A percentile compares a stretch with the other conserved stretches of the same genome.
phyloP scores from a whole-genome alignment of 129 eudicot species.

The Chrysanthemum lavandulifolium region DNA sequence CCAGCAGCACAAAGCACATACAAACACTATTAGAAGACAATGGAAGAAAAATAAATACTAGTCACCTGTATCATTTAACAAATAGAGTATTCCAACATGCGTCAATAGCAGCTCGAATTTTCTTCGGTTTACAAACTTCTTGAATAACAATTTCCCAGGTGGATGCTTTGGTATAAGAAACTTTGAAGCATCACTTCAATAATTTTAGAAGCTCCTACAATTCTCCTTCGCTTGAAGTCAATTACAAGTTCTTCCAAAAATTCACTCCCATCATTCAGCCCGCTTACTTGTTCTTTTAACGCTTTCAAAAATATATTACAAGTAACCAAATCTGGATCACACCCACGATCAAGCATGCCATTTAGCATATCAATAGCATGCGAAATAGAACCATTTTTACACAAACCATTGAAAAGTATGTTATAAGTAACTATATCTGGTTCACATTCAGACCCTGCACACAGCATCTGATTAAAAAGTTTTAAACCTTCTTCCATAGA shows the following conservation, averaged over 20 bases:
- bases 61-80: conserved; percentile 36
- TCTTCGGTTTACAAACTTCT: conserved; percentile 57
- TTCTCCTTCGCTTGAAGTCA: conserved; percentile 55
- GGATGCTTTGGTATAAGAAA: conserved; percentile 52
- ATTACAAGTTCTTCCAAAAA: conserved; percentile 81
- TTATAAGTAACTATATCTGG: conserved; percentile 83
- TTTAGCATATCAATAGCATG: conserved; percentile 75
- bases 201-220: conserved; percentile 62
- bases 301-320: conserved; percentile 66
- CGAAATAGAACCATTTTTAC: conserved; percentile 47
- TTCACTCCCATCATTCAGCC: conserved; percentile 61
- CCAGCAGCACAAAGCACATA: too few relatives aligned
- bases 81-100: conserved; percentile 70
- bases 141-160: conserved; percentile 72
- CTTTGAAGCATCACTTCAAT: conserved; percentile 71
- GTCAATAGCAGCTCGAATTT: conserved; percentile 53
- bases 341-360: conserved; percentile 69
- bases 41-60: too few relatives aligned
- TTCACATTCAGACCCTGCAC: conserved; percentile 43
- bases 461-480: conserved; percentile 77
- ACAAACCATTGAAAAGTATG: conserved; percentile 65
- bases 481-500: conserved; percentile 68
- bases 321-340: conserved; percentile 82
- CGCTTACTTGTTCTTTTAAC: conserved; percentile 42
- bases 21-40: too few relatives aligned